A percentile compares a stretch with the other conserved stretches of the same genome.
Evolutionary conservation across 257 asterid genomes (phyloP).

Genomic region (Mitragyna speciosa): DNA sequence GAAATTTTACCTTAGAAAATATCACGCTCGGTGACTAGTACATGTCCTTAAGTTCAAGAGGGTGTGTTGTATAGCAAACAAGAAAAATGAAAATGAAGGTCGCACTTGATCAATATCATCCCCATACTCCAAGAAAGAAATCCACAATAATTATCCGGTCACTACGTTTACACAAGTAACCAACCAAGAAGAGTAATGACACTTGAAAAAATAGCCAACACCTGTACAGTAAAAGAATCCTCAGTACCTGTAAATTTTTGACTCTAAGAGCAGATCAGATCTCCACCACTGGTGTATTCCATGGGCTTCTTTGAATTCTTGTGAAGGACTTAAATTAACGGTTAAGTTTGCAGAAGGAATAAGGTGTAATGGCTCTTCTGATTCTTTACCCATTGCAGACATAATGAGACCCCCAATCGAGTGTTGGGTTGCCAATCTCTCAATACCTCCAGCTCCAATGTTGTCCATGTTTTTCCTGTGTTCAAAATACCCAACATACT

Average conservation of each 20-base stretch:
- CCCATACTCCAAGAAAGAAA: neutral
- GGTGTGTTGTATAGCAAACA: neutral
- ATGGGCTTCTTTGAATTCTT: slow-evolving; percentile 72
- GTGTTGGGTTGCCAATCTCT: slow-evolving; percentile 74
- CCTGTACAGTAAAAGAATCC: slow-evolving; percentile 9
- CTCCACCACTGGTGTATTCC: slow-evolving; percentile 99
- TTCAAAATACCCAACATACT: slow-evolving; percentile 80
- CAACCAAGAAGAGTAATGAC: neutral
- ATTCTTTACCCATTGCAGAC: slow-evolving; percentile 57
- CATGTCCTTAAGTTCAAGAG: neutral
- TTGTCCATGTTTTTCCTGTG: slow-evolving; percentile 79
- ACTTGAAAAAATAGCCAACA: neutral
- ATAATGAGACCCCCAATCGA: slow-evolving; percentile 70
- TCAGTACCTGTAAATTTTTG: slow-evolving; percentile 43
- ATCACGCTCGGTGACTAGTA: neutral
- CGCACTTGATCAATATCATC: neutral
- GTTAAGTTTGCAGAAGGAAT: slow-evolving; percentile 75
- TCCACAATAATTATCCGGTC: neutral
- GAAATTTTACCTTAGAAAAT: too few species aligned
- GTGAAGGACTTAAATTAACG: slow-evolving; percentile 48
- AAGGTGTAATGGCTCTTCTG: slow-evolving; percentile 78
- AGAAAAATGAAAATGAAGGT: neutral
- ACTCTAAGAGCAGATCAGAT: slow-evolving; percentile 45
- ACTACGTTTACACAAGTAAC: neutral
- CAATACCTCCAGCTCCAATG: slow-evolving; percentile 73